phyloP scores from a whole-genome alignment of 805 yeast species.

The Kluyveromyces lactis region DNA sequence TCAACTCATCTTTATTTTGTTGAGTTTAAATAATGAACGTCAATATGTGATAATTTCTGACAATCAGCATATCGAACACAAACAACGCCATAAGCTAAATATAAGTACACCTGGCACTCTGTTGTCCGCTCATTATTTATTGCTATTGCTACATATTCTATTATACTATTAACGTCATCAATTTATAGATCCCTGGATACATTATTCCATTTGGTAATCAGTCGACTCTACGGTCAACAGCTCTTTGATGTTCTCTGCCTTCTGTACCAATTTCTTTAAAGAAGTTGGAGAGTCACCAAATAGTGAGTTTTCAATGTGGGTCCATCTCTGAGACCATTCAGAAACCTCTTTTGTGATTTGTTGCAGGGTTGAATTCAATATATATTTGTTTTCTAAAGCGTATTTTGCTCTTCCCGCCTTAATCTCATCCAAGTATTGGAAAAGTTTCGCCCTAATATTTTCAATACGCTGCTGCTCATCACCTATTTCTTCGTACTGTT shows the following conservation, averaged over 20 bases:
- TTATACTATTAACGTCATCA: no score
- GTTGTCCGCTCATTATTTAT: no score
- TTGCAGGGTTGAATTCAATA: slow-evolving; percentile 16
- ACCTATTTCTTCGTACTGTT: slow-evolving; percentile 10
- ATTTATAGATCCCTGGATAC: no score
- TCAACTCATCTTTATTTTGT: no score
- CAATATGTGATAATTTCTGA: no score
- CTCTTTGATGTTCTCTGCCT: slow-evolving; percentile 15
- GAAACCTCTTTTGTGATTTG: slow-evolving; percentile 21
- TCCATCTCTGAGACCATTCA: slow-evolving; percentile 26
- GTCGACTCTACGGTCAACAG: not conserved
- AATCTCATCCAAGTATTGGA: slow-evolving; percentile 19
- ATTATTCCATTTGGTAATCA: not conserved
- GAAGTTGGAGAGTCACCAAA: slow-evolving; percentile 26
- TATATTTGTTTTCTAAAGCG: slow-evolving; percentile 23
- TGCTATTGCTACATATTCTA: no score
- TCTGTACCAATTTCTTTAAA: slow-evolving; percentile 22
- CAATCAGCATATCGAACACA: no score
- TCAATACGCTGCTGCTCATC: slow-evolving; percentile 10
- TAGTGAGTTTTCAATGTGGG: slow-evolving; percentile 23
- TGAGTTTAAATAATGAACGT: no score
- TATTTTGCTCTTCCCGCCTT: slow-evolving; percentile 26
- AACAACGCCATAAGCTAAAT: no score
- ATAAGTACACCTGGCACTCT: no score
- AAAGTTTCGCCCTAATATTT: slow-evolving; percentile 11